Evolutionary conservation across 495 filamentous ascomycete genomes (phyloP).

Genomic region (Lophiotrema nucula): DNA sequence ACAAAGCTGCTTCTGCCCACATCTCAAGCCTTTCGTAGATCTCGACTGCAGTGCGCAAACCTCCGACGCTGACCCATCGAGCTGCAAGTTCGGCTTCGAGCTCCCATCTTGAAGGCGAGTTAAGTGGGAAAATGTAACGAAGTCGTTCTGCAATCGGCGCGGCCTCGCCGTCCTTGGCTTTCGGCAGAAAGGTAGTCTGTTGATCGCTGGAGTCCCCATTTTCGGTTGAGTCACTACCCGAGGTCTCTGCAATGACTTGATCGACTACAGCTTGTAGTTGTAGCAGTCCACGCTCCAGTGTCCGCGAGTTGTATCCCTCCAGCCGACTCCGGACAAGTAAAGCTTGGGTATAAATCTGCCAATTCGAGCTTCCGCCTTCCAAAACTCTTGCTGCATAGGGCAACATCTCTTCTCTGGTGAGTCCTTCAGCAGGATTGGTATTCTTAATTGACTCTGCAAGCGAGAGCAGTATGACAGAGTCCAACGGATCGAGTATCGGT

Average conservation of each 20-base stretch:
- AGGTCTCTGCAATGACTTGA: slow-evolving; percentile 89
- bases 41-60: slow-evolving; percentile 83
- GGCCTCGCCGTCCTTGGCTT: slow-evolving; percentile 69
- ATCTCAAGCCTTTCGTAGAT: slow-evolving; percentile 94
- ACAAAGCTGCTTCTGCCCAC: slow-evolving; percentile 94
- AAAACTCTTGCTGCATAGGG: slow-evolving; percentile 89
- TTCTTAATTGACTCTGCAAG: slow-evolving; percentile 86
- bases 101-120: slow-evolving; percentile 84
- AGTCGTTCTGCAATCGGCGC: slow-evolving; percentile 75
- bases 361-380: slow-evolving; percentile 85
- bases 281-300: slow-evolving; percentile 81
- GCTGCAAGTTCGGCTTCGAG: slow-evolving; percentile 90
- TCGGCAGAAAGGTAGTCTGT: slow-evolving; percentile 77
- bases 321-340: slow-evolving; percentile 83
- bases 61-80: slow-evolving; percentile 84
- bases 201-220: slow-evolving; percentile 1
- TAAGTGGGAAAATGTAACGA: slow-evolving; percentile 76
- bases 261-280: slow-evolving; percentile 96
- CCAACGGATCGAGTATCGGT: slow-evolving; percentile 76
- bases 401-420: slow-evolving; percentile 88
- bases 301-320: slow-evolving; percentile 80
- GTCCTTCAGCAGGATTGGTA: slow-evolving; percentile 73
- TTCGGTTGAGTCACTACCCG: slow-evolving; percentile 31
- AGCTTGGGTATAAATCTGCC: slow-evolving; percentile 96
- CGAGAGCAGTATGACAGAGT: slow-evolving; percentile 79